phyloP scores from a whole-genome alignment of 805 yeast species.

The Monosporozyma siamensis region DNA sequence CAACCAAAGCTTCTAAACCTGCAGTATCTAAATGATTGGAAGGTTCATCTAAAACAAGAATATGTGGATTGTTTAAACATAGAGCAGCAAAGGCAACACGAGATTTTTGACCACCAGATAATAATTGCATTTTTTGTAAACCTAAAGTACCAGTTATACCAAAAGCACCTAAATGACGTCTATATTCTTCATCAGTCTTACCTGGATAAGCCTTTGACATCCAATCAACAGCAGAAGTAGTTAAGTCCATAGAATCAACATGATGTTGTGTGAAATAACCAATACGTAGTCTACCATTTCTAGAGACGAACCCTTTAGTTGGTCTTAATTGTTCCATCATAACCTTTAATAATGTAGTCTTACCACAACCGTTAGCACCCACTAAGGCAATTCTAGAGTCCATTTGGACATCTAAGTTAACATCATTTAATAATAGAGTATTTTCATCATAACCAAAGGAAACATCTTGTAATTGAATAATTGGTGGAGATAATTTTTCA shows the following conservation, averaged over 20 bases:
- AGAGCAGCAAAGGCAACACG: slow-evolving; percentile 97
- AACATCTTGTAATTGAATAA: slow-evolving; percentile 78
- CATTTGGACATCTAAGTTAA: slow-evolving; percentile 84
- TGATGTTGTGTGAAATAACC: slow-evolving; percentile 99
- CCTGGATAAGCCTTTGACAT: slow-evolving; percentile 86
- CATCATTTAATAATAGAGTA: slow-evolving; percentile 58
- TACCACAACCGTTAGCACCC: slow-evolving; percentile 99
- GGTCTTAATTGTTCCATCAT: slow-evolving; percentile 74
- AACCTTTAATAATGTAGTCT: slow-evolving; percentile 83
- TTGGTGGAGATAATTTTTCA: slow-evolving; percentile 86
- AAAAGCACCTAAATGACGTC: slow-evolving; percentile 92
- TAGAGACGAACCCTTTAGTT: slow-evolving; percentile 63
- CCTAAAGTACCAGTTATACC: slow-evolving; percentile 95
- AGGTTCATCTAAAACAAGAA: slow-evolving; percentile 91
- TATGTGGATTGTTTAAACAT: slow-evolving; percentile 83
- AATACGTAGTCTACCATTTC: slow-evolving; percentile 78
- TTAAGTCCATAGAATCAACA: slow-evolving; percentile 92
- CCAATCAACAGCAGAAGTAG: slow-evolving; percentile 85
- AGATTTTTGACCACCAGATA: slow-evolving; percentile 98
- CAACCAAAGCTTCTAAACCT: slow-evolving; percentile 91
- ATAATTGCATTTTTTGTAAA: slow-evolving; percentile 74
- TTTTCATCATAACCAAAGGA: slow-evolving; percentile 71
- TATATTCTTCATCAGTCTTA: slow-evolving; percentile 88
- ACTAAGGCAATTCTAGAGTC: slow-evolving; percentile 92
- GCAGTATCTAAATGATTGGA: slow-evolving; percentile 97